Percentiles rank a stretch among this genome's conserved stretches.
Evolutionary conservation across 108 stramenopile species (phyloP).

Genomic region (Nitzschia sp.): DNA sequence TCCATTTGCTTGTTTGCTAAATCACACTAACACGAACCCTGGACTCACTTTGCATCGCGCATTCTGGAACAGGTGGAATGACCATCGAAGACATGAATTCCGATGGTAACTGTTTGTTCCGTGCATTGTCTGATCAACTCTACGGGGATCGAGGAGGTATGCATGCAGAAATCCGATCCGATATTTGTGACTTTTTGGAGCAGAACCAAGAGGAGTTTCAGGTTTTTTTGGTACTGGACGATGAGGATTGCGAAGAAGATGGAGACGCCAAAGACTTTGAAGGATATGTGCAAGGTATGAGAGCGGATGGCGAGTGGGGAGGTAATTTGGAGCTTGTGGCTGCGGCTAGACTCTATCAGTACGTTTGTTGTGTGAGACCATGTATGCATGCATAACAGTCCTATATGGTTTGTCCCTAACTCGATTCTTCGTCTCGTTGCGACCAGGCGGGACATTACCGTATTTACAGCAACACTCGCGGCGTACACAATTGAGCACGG

Average conservation of each 20-base stretch:
- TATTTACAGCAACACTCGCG: slow-evolving; percentile 58
- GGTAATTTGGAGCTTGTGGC: slow-evolving; percentile 83
- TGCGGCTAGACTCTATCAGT: slow-evolving; percentile 67
- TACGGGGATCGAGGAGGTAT: slow-evolving; percentile 53
- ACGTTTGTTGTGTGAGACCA: slow-evolving; percentile 12
- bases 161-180: slow-evolving; percentile 53
- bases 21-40: not conserved
- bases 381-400: not conserved
- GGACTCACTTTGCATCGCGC: not conserved
- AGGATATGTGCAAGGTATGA: slow-evolving; percentile 62
- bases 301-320: slow-evolving; percentile 75
- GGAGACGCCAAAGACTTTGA: slow-evolving; percentile 75
- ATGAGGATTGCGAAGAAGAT: slow-evolving; percentile 41
- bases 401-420: not conserved
- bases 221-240: slow-evolving; percentile 73
- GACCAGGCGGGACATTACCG: slow-evolving; percentile 56
- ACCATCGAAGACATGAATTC: slow-evolving; percentile 61
- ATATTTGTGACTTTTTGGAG: slow-evolving; percentile 71
- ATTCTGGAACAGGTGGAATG: slow-evolving; percentile 9
- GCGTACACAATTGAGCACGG: slow-evolving; percentile 65
- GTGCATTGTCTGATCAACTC: slow-evolving; percentile 78
- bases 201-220: slow-evolving; percentile 60
- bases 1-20: too few species aligned
- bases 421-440: not conserved
- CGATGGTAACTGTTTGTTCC: slow-evolving; percentile 89